phyloP scores from a whole-genome alignment of 305 asterid species.

The Fraxinus ornus region DNA sequence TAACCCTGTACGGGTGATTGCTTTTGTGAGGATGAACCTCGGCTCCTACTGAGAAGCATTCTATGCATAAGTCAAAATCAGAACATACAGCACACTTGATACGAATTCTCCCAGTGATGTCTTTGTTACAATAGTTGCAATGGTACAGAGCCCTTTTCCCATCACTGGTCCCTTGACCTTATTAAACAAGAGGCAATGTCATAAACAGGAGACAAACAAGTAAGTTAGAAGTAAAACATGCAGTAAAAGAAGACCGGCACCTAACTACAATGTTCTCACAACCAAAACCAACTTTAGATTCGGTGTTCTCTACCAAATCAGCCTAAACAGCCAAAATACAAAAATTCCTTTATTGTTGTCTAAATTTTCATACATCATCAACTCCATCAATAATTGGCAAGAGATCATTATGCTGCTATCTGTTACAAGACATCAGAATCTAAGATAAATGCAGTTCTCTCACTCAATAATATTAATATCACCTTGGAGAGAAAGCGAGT shows the following conservation, averaged over 20 bases:
- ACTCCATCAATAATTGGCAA: slow-evolving; percentile 9
- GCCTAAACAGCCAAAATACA: background rate
- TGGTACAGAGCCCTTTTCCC: slow-evolving; percentile 72
- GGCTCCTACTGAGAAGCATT: slow-evolving; percentile 82
- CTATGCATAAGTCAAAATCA: slow-evolving; percentile 78
- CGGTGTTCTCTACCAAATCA: background rate
- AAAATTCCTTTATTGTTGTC: background rate
- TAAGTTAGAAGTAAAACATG: background rate
- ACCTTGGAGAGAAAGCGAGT: slow-evolving; percentile 6
- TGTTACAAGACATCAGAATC: background rate
- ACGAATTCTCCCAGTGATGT: slow-evolving; percentile 63
- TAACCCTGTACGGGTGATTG: slow-evolving; percentile 67
- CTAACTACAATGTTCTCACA: background rate
- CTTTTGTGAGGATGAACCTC: slow-evolving; percentile 80
- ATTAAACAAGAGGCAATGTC: slow-evolving; percentile 24
- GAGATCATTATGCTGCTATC: background rate
- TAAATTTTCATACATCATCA: background rate
- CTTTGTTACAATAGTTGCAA: slow-evolving; percentile 79
- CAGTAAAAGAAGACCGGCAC: slow-evolving; percentile 2
- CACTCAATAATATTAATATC: background rate
- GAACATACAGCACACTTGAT: slow-evolving; percentile 76
- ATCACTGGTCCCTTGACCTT: slow-evolving; percentile 62
- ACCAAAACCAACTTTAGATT: background rate
- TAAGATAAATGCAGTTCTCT: background rate
- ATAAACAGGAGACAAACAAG: slow-evolving; percentile 18